A percentile compares a stretch with the other conserved stretches of the same genome.
Conservation (phyloP, 768 basidiomycete genomes). For the Trametes gibbosa region DNA sequence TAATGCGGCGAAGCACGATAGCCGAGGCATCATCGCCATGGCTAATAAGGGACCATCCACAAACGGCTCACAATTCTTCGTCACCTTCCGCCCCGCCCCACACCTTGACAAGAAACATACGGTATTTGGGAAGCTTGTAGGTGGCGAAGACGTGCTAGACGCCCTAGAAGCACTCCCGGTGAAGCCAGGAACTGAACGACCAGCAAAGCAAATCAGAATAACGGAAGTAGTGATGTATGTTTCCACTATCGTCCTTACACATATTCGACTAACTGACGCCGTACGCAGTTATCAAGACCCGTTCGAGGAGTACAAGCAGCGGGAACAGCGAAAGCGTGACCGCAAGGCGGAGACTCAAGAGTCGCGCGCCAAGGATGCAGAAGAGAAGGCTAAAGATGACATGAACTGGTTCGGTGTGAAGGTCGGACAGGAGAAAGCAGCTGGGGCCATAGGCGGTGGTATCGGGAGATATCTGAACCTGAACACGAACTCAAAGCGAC, state of each 20-base stretch:
- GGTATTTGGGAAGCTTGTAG: constrained; percentile 96
- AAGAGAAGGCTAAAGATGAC: constrained; percentile 63
- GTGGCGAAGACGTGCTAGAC: constrained; percentile 88
- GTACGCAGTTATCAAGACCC: constrained; percentile 81
- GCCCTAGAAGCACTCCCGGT: constrained; percentile 78
- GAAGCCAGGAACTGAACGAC: constrained; percentile 84
- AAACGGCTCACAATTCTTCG: constrained; percentile 93
- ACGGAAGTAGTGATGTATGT: constrained; percentile 84
- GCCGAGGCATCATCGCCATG: constrained; percentile 87
- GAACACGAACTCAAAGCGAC: constrained; percentile 32
- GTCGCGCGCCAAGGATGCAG: constrained; percentile 25
- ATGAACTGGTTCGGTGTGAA: constrained; percentile 90
- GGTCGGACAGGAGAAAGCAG: constrained; percentile 51
- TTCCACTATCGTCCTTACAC: not conserved
- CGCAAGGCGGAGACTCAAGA: constrained; percentile 43
- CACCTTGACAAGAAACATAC: constrained; percentile 94
- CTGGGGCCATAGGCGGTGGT: constrained; percentile 40
- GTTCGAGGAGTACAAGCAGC: constrained; percentile 87
- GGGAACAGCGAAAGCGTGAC: constrained; percentile 76
- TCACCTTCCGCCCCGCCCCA: constrained; percentile 81
- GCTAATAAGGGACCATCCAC: constrained; percentile 92
- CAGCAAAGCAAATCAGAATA: constrained; percentile 81
- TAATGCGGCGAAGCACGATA: constrained; percentile 84
- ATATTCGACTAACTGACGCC: not conserved
- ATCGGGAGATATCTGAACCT: constrained; percentile 79